Evolutionary conservation across 2,329 filamentous ascomycete genomes (phyloP).

Genomic region (Fusarium avenaceum): DNA sequence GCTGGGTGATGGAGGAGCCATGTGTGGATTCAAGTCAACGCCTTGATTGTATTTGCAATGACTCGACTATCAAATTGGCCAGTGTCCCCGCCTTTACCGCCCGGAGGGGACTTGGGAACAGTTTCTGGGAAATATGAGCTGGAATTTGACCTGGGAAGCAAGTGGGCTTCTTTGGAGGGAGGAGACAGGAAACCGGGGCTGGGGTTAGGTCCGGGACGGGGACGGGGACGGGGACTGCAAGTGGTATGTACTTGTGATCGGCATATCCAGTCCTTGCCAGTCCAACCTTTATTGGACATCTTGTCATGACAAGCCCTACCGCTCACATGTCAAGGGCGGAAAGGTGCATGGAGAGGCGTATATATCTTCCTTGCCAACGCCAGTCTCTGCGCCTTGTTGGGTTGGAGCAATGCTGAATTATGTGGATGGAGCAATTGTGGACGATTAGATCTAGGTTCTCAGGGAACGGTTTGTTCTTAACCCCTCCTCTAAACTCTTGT

Average conservation of each 20-base stretch:
- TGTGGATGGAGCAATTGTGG: constrained; percentile 33
- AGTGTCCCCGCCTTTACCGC: constrained; percentile 50
- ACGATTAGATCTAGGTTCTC: constrained; percentile 35
- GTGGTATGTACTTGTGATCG: constrained; percentile 43
- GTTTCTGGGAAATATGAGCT: constrained; percentile 32
- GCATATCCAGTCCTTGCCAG: constrained; percentile 38
- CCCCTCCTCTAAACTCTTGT: constrained; percentile 1
- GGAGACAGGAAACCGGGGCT: constrained; percentile 30
- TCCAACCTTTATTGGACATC: constrained; percentile 43
- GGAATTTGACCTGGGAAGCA: constrained; percentile 40
- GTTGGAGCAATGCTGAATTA: constrained; percentile 43
- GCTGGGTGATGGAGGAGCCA: constrained; percentile 45
- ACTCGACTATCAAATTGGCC: constrained; percentile 42
- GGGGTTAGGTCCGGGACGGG: constrained; percentile 36
- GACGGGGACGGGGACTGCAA: constrained; percentile 30
- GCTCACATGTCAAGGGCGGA: constrained; percentile 50
- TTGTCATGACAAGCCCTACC: constrained; percentile 44
- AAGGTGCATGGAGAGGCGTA: constrained; percentile 38
- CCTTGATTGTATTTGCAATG: constrained; percentile 48
- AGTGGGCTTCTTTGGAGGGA: constrained; percentile 41
- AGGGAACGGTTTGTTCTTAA: constrained; percentile 19
- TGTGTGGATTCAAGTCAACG: constrained; percentile 49
- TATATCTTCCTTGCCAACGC: constrained; percentile 32
- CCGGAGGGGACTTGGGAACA: constrained; percentile 38
- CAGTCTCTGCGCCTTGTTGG: constrained; percentile 22